Evolutionary conservation across 306 rosid species (phyloP).

Genomic region (Datisca glomerata): DNA sequence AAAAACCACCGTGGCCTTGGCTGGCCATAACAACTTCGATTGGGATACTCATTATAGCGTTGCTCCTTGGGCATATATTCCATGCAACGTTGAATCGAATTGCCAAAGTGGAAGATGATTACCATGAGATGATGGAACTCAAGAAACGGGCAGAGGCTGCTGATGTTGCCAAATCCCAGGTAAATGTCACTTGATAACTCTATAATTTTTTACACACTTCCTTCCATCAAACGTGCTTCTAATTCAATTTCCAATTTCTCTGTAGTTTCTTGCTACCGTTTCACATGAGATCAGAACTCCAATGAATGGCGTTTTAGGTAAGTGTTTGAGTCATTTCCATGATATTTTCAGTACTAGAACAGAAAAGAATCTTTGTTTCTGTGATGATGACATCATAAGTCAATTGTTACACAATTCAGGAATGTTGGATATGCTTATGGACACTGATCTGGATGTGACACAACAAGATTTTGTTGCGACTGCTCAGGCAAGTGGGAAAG

Average conservation of each 20-base stretch:
- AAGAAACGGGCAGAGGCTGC: conserved; percentile 88
- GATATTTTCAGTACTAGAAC: too few species aligned
- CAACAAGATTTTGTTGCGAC: conserved; percentile 86
- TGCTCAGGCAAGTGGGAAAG: conserved; percentile 93
- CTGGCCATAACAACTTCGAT: conserved; percentile 57
- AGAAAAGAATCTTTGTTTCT: too few species aligned
- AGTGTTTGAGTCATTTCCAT: conserved; percentile 17
- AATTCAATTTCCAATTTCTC: conserved; percentile 7
- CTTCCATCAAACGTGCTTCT: conserved; percentile 2
- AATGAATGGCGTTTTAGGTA: conserved; percentile 97
- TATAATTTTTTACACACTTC: background rate
- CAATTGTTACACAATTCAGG: conserved; percentile 48
- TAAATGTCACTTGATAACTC: too few species aligned
- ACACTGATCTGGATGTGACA: conserved; percentile 79
- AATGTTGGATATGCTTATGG: conserved; percentile 97
- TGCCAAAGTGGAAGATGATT: conserved; percentile 87
- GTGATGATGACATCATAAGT: too few species aligned
- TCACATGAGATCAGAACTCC: conserved; percentile 99
- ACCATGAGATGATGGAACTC: conserved; percentile 54
- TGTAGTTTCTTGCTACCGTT: conserved; percentile 96
- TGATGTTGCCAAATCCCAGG: conserved; percentile 97
- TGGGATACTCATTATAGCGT: conserved; percentile 68
- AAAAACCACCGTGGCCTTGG: conserved; percentile 87
- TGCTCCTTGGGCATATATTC: conserved; percentile 68
- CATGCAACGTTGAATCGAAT: conserved; percentile 81